phyloP scores from a whole-genome alignment of 768 basidiomycete genomes.

The Nidularia sp. region DNA sequence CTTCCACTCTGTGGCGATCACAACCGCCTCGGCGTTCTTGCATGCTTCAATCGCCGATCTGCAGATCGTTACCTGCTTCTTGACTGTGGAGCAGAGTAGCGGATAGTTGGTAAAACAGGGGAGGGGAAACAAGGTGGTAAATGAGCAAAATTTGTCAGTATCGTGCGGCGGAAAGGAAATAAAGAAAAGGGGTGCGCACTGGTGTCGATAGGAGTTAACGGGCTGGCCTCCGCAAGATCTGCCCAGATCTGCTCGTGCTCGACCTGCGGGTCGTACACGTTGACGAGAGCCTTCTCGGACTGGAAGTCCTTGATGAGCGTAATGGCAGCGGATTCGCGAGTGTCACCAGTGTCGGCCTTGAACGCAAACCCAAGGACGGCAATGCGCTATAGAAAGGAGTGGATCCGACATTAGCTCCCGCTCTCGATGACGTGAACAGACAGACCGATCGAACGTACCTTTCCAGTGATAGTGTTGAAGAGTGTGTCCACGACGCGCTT shows the following conservation, averaged over 20 bases:
- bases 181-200: slow-evolving; percentile 44
- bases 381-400: slow-evolving; percentile 53
- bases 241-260: slow-evolving; percentile 82
- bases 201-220: slow-evolving; percentile 54
- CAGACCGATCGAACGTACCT: slow-evolving; percentile 40
- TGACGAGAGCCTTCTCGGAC: slow-evolving; percentile 80
- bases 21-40: slow-evolving; percentile 85
- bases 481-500: slow-evolving; percentile 95
- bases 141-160: too few relatives aligned
- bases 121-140: background rate
- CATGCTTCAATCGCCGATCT: slow-evolving; percentile 83
- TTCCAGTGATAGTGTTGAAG: slow-evolving; percentile 97
- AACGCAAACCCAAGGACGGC: slow-evolving; percentile 98
- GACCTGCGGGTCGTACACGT: slow-evolving; percentile 92
- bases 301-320: slow-evolving; percentile 93
- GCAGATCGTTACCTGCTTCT: slow-evolving; percentile 83
- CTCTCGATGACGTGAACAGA: background rate
- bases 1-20: slow-evolving; percentile 97
- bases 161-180: background rate
- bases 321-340: slow-evolving; percentile 95
- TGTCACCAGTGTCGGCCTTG: slow-evolving; percentile 99
- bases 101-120: background rate
- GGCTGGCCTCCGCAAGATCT: slow-evolving; percentile 69
- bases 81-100: slow-evolving; percentile 43
- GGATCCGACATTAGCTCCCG: background rate